phyloP scores from a whole-genome alignment of 176 grass and related monocot species.

The Carex kokanica region DNA sequence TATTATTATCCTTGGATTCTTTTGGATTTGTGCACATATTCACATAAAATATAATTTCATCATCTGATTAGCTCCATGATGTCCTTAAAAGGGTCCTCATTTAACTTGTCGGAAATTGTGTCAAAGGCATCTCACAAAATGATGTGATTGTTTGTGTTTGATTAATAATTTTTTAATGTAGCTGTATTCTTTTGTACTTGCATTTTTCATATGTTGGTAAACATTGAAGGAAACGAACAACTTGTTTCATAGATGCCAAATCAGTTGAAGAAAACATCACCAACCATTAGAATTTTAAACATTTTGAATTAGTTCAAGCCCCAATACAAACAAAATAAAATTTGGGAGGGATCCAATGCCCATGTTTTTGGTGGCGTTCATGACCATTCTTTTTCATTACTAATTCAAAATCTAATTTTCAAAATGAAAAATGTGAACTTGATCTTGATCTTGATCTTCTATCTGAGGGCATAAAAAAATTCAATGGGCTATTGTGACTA shows the following conservation, averaged over 20 bases:
- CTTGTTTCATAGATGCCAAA: background rate
- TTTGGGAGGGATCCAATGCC: background rate
- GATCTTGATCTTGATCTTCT: background rate
- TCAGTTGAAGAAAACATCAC: background rate
- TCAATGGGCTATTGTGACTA: background rate
- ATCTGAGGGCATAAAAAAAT: background rate
- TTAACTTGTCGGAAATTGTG: background rate
- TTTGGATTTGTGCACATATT: background rate
- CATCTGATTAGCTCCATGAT: background rate
- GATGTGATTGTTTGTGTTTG: background rate
- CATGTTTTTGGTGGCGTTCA: background rate
- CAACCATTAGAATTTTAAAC: background rate
- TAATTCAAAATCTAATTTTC: background rate
- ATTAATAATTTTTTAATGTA: background rate
- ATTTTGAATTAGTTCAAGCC: background rate
- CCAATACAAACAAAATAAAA: background rate
- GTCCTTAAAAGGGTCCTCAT: background rate
- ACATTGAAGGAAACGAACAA: background rate
- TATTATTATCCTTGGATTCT: background rate
- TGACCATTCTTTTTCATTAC: background rate
- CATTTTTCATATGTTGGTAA: slow-evolving; percentile 10
- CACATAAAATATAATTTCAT: background rate
- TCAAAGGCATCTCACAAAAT: background rate
- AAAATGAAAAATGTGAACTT: background rate
- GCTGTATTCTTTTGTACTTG: slow-evolving; percentile 1